Evolutionary conservation across 306 rosid genomes (phyloP), one percentile per base, ranked within the genome.

Genomic region (Begonia peltatifolia): DNA sequence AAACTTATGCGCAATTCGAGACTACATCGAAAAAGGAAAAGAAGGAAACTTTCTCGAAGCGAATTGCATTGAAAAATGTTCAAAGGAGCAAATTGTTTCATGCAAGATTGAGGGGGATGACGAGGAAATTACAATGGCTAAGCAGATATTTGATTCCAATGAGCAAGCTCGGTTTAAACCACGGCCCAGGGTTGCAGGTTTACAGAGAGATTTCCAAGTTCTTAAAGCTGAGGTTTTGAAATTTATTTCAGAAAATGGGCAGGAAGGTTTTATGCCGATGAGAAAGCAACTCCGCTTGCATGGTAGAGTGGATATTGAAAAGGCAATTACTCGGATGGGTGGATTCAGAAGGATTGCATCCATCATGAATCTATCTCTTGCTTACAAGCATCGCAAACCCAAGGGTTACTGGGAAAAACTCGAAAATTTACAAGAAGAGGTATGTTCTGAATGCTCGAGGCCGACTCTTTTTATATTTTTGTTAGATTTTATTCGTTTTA

Each of bases 221-320:
- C 77, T 83, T 15, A 87, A 83, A 66, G 56, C 78, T 9, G 94
- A 81, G 79, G 77, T 87, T 48, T 63, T 70, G 57, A 87, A 80
- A 52, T 83, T 87, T 60, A 69, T 83, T 63, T 69, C 79, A 14
- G 94, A 87, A 47, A 72, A 78, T 60, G 96, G 96, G 46, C 96
- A 83, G 53, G 94, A 81, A 80, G 94, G 94, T 64, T 87, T 83
- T 62, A 87, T 87, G 96, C 96, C 94, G 56, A 78, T 87, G 96
- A 77, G 96, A 70, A 87, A 83, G 79, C 94, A 83, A 49, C 90
- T 83, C 59, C 84, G 94, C 41, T 53, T 80, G 70, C 84, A 67
- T 23, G 87, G 90, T 65, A 70, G 94, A 51, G 84, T 87, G 46
- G 96, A 87, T 63, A 87, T 87, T 0, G 96, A 87, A 72, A 87